Base-by-base conservation (phyloP, 2,329 filamentous ascomycete genomes). In the Colletotrichum sp. region DNA sequence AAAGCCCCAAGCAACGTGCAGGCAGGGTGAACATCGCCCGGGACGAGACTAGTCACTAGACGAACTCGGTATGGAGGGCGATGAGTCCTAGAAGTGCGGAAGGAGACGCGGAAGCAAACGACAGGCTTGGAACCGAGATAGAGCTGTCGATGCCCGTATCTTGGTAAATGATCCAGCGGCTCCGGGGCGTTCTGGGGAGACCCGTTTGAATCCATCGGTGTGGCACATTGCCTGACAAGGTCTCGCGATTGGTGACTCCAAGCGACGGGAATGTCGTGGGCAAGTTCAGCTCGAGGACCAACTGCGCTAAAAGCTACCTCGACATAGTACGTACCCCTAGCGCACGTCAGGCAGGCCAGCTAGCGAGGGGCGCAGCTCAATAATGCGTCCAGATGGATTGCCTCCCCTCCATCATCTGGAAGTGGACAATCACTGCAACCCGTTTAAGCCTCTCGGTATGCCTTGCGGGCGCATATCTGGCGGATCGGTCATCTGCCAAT, bases 341-440 rank as follows among this genome's bases (percentile, higher is more conserved):
- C 30, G 67, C 59, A 30, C 32, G 55, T 64, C 44, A 34, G 59
- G 16, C 62, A 39, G n/a, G 25, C 30, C 25, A 30, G 39, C 63
- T 66, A 72, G 62, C 65, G 74, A 44, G 70, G 65, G 74, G 74
- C 74, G 70, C 70, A 76, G 74, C 30, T 22, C 39, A 64, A 61
- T 61, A 69, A 49, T 72, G 36, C 12, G 49, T 19, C 55, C 9
- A 36, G 59, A 27, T 62, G 25, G 57, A 62, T 44, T 44, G 19
- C 6, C 57, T 49, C 34, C 25, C 19, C 22, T 22, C 34, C 32
- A 25, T 49, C 57, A 36, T 12, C 7, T 16, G 7, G 16, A 61
- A 61, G 32, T 69, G 15, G 52, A 72, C 12, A 72, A 67, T 19
- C 9, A n/a, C 39, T 27, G 62, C 15, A 29, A 29, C 27, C 39